Evolutionary conservation across 225 moss, liverwort and hornwort species (phyloP), one percentile per base, ranked within the genome.

Genomic region (Physcomitrium patens): DNA sequence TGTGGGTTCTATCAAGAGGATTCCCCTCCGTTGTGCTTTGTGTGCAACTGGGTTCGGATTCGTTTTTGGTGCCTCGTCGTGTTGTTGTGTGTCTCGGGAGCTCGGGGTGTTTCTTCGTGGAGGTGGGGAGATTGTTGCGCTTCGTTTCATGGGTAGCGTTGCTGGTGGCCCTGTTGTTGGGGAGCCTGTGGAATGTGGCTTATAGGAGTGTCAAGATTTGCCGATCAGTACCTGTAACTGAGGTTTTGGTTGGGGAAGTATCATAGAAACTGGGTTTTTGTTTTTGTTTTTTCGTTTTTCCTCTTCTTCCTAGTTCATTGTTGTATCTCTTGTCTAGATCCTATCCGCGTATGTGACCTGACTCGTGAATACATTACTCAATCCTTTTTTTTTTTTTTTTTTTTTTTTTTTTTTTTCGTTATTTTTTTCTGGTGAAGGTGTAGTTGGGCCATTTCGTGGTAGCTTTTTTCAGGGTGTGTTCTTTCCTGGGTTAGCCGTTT

Each of bases 131-230:
- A 22, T 23, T 47, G 43, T 24, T 58, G 8, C 43, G 68, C 19
- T 68, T 63, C 74, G 24, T 37, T 1, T 72, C 68, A 22, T 31
- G 72, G 60, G 64, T 31, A 54, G 73, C 10, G 46, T 79, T n/a
- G 20, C 23, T 51, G 56, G 22, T 22, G 23, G 3, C 44, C 43
- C 57, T 17, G 72, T 26, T 10, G 20, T 73, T 80, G 80, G 55
- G 9, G 55, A 42, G 56, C 26, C 2, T 9, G 17, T 54, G 20
- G 12, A 18, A 28, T 65, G 37, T 6, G 53, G 45, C 11, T 65
- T 69, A 27, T 0, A 9, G 20, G 58, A 49, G 63, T 64, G 68
- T 43, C 26, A 17, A 12, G 12, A 17, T 37, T 69, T 64, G 28
- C 70, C 68, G 77, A 66, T 77, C 43, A 48, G 65, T 46, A 54